These are phyloP conservation scores for Vigna nakashimae DNA, from an alignment of 306 rosid genomes.

Conservation along the genomic window DNA sequence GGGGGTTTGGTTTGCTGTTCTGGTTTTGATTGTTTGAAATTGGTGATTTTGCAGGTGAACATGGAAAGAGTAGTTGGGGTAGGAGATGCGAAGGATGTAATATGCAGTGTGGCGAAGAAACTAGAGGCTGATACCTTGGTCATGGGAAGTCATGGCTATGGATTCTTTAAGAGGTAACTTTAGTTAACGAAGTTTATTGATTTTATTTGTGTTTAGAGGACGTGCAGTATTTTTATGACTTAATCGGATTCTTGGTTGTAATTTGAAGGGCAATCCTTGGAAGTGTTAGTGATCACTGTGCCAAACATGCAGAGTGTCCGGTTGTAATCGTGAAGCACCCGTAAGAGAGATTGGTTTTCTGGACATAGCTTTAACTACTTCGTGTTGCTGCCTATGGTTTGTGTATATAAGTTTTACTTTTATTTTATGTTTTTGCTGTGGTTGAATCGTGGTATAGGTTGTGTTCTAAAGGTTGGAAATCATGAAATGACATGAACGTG, in stretches of 20 bases:
- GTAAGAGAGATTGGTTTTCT: conserved; percentile 11
- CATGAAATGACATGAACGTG: background rate
- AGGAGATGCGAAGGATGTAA: conserved; percentile 84
- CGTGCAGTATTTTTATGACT: background rate
- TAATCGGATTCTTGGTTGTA: conserved; percentile 3
- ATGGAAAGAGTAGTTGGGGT: conserved; percentile 67
- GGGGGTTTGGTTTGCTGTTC: background rate
- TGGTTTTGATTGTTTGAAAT: conserved; percentile 7
- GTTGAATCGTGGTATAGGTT: background rate
- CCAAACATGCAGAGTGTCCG: conserved; percentile 74
- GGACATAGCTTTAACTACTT: no score
- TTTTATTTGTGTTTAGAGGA: background rate
- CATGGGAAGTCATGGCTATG: conserved; percentile 90
- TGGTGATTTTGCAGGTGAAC: conserved; percentile 55
- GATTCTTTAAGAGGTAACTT: conserved; percentile 75
- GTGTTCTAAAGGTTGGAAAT: background rate
- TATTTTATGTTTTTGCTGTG: background rate
- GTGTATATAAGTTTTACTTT: conserved; percentile 8
- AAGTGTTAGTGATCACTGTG: conserved; percentile 87
- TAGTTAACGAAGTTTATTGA: background rate
- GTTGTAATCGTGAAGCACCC: conserved; percentile 79
- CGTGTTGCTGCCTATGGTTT: background rate
- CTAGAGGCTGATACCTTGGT: conserved; percentile 78
- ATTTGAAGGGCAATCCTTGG: conserved; percentile 76
- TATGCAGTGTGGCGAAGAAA: conserved; percentile 69